Evolutionary conservation across 768 basidiomycete species (phyloP).

Genomic region (Paxillus rubicundulus): DNA sequence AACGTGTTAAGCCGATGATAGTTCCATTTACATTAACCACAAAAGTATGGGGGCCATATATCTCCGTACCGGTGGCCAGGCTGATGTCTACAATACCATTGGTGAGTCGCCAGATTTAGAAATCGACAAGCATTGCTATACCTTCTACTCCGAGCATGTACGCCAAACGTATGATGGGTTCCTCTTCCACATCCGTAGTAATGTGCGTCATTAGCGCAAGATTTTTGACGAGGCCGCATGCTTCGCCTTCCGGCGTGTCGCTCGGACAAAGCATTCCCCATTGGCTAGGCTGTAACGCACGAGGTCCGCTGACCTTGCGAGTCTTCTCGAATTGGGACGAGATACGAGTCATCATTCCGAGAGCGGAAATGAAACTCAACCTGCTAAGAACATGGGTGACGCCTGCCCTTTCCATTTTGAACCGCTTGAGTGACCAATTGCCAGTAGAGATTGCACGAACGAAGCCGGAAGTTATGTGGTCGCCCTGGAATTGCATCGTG

Average conservation of each 20-base stretch:
- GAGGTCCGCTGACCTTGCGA: conserved; percentile 94
- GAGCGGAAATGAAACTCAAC: conserved; percentile 92
- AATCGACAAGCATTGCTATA: conserved; percentile 30
- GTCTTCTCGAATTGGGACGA: conserved; percentile 99
- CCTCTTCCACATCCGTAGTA: conserved; percentile 97
- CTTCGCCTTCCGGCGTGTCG: conserved; percentile 99
- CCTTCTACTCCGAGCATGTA: conserved; percentile 99
- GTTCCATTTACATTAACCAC: conserved; percentile 97
- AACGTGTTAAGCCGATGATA: conserved; percentile 89
- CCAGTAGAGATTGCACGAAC: conserved; percentile 97
- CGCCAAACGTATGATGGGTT: conserved; percentile 82
- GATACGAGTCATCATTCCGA: conserved; percentile 99
- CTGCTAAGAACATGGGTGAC: conserved; percentile 97
- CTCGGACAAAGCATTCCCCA: conserved; percentile 99
- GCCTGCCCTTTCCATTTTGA: conserved; percentile 99
- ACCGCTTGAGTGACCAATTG: conserved; percentile 98
- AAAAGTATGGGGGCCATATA: conserved; percentile 89
- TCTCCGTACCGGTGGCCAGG: conserved; percentile 89
- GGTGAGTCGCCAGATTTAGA: conserved; percentile 11
- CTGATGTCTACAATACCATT: conserved; percentile 63
- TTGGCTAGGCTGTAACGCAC: conserved; percentile 95
- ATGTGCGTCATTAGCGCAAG: conserved; percentile 99
- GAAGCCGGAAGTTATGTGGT: conserved; percentile 93
- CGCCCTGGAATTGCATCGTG: conserved; percentile 94
- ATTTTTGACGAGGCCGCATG: conserved; percentile 98